Base-by-base conservation (phyloP, 371 early-diverging fungal species). In the Rhizopus microsporus region DNA sequence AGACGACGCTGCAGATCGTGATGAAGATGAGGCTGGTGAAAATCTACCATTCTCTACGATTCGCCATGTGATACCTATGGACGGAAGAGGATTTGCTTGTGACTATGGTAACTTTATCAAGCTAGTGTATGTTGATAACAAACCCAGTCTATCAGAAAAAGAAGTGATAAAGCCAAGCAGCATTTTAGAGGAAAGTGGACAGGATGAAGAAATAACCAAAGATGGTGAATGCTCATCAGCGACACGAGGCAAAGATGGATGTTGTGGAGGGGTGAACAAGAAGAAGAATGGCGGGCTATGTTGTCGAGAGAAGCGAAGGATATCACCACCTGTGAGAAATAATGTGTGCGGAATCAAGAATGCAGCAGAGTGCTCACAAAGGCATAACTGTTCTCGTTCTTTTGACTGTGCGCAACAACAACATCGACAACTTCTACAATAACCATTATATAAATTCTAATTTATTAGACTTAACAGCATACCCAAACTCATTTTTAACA, bases 51-150 rank as follows among this genome's bases (percentile, higher is more conserved):
- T 69, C 43, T 66, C 70, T 32, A 46, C 63, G 0, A 43, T 69
- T 5, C 59, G 63, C 1, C 66, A 62, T 51, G 51, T 69, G 9
- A 51, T 66, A 10, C 51, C 70, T 4, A 35, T 73, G 29, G 65
- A 62, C 47, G 68, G 68, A 2, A 53, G 53, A 46, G 70, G 67
- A 1, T 42, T 73, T 6, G 74, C 65, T 6, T 73, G 70, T 32
- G 74, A 73, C 34, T 73, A 62, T 38, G 74, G 74, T 15, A 73
- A 73, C 29, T 73, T 73, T 42, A 59, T 73, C 33, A 73, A 73
- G 32, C 30, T 73, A 7, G 63, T 73, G 10, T 58, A 56, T 35
- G 55, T 66, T 30, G 62, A 66, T 35, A 46, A 29, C 7, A 66
- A 62, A 23, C 62, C 59, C 9, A 66, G 56, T 31, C 32, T 57